Evolutionary conservation across 1,284 basidiomycete genomes (phyloP), one percentile per base, ranked within the genome.

Genomic region (Fomes fomentarius): DNA sequence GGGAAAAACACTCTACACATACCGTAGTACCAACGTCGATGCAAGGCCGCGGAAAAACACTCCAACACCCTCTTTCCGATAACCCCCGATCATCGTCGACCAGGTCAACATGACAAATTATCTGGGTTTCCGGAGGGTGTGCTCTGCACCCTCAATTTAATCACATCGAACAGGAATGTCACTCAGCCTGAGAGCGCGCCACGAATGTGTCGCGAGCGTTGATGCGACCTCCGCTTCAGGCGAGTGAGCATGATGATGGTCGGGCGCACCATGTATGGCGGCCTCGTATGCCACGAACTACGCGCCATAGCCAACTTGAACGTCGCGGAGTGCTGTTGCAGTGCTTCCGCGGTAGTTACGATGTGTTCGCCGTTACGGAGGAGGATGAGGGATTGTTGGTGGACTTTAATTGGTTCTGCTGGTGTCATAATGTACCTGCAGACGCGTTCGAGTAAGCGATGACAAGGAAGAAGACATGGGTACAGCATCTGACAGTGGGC

Each of bases 241-340:
- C 35, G 73, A 72, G 15, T 50, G 37, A 4, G 70, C 69, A 33
- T 72, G 72, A 50, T 76, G 72, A 33, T 60, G 50, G n/a, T 43
- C 30, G 45, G 41, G n/a, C 2, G 33, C 28, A 8, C 11, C 42
- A 35, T 56, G 82, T 56, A 84, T 82, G 6, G 87, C 82, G 21
- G 81, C 89, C 71, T 94, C 92, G 68, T 95, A 95, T 75, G 88
- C 82, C 54, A 79, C 78, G 70, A 95, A 96, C 70, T 95, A 95
- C 4, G 87, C 83, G 4, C 93, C 93, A 64, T 91, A 94, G 1
- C 89, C 90, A 15, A 79, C n/a, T n/a, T n/a, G n/a, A n/a, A n/a
- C 74, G 68, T 95, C 93, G 49, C 93, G 76, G 38, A 91, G 66
- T 1, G 84, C 83, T 0, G 93, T 94, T 0, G 84, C 80, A 4